These are phyloP conservation scores for Ascochyta viciae-villosae DNA, from an alignment of 2,329 filamentous ascomycete species.

Conservation along the genomic window DNA sequence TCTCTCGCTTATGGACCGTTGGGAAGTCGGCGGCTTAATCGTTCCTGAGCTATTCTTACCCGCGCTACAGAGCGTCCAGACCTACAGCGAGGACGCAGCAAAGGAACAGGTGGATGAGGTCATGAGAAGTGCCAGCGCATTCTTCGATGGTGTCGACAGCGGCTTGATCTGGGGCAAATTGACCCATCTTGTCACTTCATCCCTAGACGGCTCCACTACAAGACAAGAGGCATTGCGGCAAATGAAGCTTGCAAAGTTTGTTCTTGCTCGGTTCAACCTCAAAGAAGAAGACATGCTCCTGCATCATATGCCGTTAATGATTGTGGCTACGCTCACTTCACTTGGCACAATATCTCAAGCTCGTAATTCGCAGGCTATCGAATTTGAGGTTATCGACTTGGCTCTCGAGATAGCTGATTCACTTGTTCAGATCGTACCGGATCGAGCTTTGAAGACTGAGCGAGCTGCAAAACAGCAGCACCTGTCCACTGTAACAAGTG, in stretches of 20 bases:
- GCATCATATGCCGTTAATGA: constrained; percentile 79
- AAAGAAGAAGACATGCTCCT: constrained; percentile 95
- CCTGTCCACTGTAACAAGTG: constrained; percentile 7
- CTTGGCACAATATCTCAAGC: constrained; percentile 47
- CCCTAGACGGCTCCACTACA: constrained; percentile 37
- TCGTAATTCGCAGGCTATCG: constrained; percentile 5
- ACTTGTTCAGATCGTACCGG: constrained; percentile 48
- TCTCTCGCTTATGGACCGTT: constrained; percentile 95
- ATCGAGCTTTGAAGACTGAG: constrained; percentile 36
- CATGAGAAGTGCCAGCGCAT: constrained; percentile 88
- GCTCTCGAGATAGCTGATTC: constrained; percentile 48
- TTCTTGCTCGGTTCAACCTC: constrained; percentile 88
- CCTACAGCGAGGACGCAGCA: constrained; percentile 72
- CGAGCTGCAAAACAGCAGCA: constrained; percentile 12
- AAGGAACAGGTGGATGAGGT: constrained; percentile 83
- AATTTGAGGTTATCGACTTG: constrained; percentile 30
- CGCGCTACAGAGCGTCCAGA: constrained; percentile 78
- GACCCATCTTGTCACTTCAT: constrained; percentile 66
- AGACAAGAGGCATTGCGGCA: constrained; percentile 61
- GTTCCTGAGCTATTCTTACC: constrained; percentile 89
- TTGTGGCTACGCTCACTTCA: constrained; percentile 66
- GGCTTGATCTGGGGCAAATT: constrained; percentile 90
- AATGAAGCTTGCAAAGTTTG: constrained; percentile 78
- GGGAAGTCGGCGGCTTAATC: constrained; percentile 92
- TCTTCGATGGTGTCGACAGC: constrained; percentile 97